phyloP scores from a whole-genome alignment of 495 filamentous ascomycete genomes.

The Cercophora newfieldiana region DNA sequence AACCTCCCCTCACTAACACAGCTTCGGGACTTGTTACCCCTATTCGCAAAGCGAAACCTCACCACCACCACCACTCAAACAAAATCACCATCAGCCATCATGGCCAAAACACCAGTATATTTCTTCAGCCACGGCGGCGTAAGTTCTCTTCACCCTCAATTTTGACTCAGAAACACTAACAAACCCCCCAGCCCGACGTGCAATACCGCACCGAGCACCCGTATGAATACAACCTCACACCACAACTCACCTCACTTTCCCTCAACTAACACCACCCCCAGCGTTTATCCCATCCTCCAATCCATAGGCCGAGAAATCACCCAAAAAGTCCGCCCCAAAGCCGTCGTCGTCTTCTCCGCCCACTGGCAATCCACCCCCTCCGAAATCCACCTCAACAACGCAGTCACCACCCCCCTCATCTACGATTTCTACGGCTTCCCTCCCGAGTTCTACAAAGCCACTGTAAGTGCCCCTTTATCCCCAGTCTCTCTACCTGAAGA shows the following conservation, averaged over 20 bases:
- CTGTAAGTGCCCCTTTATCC: no score
- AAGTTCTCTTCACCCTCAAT: conserved; percentile 36
- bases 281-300: conserved; percentile 66
- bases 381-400: conserved; percentile 70
- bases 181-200: conserved; percentile 60
- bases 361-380: conserved; percentile 71
- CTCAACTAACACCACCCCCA: not conserved
- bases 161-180: conserved; percentile 4
- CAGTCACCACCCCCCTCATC: conserved; percentile 68
- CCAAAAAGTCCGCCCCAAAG: conserved; percentile 72
- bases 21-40: conserved; percentile 10
- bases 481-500: not conserved
- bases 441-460: conserved; percentile 56
- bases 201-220: conserved; percentile 75
- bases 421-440: conserved; percentile 91
- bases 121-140: conserved; percentile 79
- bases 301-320: conserved; percentile 77
- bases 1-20: not conserved
- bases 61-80: conserved; percentile 15
- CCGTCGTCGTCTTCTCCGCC: conserved; percentile 83
- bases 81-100: conserved; percentile 23
- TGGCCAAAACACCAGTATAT: conserved; percentile 61
- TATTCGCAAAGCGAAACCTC: conserved; percentile 11
- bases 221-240: not conserved
- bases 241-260: not conserved